Base-by-base conservation (phyloP, 2,329 filamentous ascomycete genomes). In the Fusarium drepaniforme region DNA sequence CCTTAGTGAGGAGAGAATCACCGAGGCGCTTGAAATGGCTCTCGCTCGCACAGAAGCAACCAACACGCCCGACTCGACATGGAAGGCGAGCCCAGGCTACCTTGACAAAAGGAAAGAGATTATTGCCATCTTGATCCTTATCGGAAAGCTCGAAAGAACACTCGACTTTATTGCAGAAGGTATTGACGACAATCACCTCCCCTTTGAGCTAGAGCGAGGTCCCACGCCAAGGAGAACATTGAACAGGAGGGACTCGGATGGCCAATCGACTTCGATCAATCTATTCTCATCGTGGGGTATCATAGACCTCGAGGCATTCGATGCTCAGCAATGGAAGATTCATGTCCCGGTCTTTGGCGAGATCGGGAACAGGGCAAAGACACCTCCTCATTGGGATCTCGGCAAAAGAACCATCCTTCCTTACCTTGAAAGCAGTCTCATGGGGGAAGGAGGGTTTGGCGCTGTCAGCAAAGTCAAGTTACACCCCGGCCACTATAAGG, bases 401-500 rank as follows among this genome's bases (percentile, higher is more conserved):
- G 56, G 9, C 3, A 23, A 7, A 13, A 44, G 42, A 4, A 21
- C 35, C 0, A 23, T 65, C 11, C 38, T 35, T 9, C 68, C 68
- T 11, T 71, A 60, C 18, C 8, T 62, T 2, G n/a, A 35, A 3
- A 23, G 35, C 5, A 30, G 44, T 1, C 9, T 33, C 11, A 30
- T 38, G 5, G 65, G 56, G 0, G 33, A 21, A 28, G 68, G 68
- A 8, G 65, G 65, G 8, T 71, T 56, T 12, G 53, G 68, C 18
- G 56, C 61, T 21, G 68, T 68, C 9, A 25, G 38, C 12, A 62
- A 33, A 23, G 65, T 68, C 11, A 59, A 68, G 23, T 58, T 71
- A 3, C 60, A 68, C 21, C 28, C 56, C 6, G 40, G 65, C 40
- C 68, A 71, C 35, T 37, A 65, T 18, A 25, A 40, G 37, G 8